These are phyloP conservation scores for Mucor indicus DNA, from an alignment of 371 early-diverging fungal species.

Conservation along the genomic window DNA sequence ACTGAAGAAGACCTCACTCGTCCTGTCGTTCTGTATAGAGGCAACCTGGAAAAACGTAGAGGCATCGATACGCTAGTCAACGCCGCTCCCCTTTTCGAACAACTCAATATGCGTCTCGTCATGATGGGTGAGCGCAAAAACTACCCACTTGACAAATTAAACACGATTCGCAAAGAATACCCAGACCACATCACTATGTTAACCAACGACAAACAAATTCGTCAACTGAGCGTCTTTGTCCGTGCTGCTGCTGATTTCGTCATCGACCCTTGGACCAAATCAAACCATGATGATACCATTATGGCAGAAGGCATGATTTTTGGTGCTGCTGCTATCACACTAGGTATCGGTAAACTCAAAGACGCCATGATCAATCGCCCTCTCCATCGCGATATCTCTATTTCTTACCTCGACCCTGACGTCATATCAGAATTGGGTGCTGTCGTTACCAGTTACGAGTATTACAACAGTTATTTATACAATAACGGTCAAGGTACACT, in stretches of 20 bases:
- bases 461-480: constrained; percentile 61
- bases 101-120: constrained; percentile 50
- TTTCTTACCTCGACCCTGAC: constrained; percentile 8
- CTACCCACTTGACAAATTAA: constrained; percentile 46
- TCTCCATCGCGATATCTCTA: constrained; percentile 7
- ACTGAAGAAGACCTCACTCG: constrained; percentile 43
- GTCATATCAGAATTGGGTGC: constrained; percentile 23
- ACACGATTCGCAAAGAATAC: constrained; percentile 34
- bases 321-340: constrained; percentile 58
- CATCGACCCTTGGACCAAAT: constrained; percentile 52
- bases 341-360: constrained; percentile 52
- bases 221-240: constrained; percentile 49
- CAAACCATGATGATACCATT: constrained; percentile 46
- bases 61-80: constrained; percentile 39
- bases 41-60: constrained; percentile 45
- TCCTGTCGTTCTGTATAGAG: constrained; percentile 55
- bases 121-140: constrained; percentile 56
- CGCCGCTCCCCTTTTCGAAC: constrained; percentile 39
- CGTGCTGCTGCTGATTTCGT: constrained; percentile 65
- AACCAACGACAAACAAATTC: constrained; percentile 43
- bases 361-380: constrained; percentile 60
- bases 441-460: constrained; percentile 37
- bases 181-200: constrained; percentile 53
- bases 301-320: constrained; percentile 61
- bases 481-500: constrained; percentile 24